Conservation (phyloP, 2,329 filamentous ascomycete genomes). For the Ceratocystis papillata region DNA sequence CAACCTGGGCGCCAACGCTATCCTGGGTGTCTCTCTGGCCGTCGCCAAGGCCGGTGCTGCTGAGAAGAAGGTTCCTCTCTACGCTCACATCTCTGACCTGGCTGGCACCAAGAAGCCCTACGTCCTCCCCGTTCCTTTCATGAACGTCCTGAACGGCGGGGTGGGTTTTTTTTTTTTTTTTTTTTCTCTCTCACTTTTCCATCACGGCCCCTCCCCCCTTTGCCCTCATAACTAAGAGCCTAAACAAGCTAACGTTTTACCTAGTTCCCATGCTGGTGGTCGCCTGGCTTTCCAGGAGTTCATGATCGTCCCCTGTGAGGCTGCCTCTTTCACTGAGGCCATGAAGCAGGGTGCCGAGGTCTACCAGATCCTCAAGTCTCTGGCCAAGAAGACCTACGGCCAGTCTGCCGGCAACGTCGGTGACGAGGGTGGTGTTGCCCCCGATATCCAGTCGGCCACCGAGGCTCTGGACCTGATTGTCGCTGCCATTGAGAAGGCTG, state of each 20-base stretch:
- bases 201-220: too few relatives aligned
- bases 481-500: constrained; percentile 84
- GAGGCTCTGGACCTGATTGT: constrained; percentile 96
- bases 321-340: constrained; percentile 86
- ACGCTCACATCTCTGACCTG: constrained; percentile 77
- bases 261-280: constrained; percentile 90
- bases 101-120: constrained; percentile 86
- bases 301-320: constrained; percentile 82
- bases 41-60: constrained; percentile 82
- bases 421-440: constrained; percentile 98
- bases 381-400: constrained; percentile 99
- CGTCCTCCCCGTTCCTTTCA: constrained; percentile 81
- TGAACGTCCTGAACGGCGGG: constrained; percentile 84
- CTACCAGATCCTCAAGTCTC: constrained; percentile 92
- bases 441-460: constrained; percentile 92
- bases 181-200: background rate
- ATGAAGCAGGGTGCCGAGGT: constrained; percentile 95
- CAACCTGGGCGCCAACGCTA: constrained; percentile 79
- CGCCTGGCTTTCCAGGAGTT: constrained; percentile 92
- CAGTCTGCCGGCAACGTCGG: constrained; percentile 98
- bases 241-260: constrained; percentile 1
- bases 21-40: constrained; percentile 73
- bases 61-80: constrained; percentile 77
- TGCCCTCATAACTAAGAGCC: background rate
- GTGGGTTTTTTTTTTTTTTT: constrained; percentile 6